phyloP scores from a whole-genome alignment of 2,329 filamentous ascomycete species.

The Colletotrichum sp. region DNA sequence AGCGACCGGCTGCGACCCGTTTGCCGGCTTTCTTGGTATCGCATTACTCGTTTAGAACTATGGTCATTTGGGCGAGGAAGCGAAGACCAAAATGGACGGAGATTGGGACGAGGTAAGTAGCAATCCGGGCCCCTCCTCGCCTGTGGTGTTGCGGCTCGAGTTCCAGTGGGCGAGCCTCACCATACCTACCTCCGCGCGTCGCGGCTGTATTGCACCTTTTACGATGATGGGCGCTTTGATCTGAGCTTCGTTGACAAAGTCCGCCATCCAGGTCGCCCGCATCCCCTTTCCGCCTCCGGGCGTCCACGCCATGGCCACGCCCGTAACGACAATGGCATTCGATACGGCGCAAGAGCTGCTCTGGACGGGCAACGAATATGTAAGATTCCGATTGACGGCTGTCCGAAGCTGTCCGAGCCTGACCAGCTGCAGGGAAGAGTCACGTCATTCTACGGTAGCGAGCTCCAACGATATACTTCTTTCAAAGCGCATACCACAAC shows the following conservation, averaged over 20 bases:
- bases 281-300: constrained; percentile 81
- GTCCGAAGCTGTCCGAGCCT: constrained; percentile 19
- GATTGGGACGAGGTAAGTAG: constrained; percentile 70
- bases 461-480: constrained; percentile 89
- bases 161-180: background rate
- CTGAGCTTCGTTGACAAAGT: constrained; percentile 3
- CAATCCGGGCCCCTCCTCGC: background rate
- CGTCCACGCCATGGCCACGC: constrained; percentile 71
- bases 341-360: constrained; percentile 88
- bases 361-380: constrained; percentile 92
- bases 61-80: constrained; percentile 40
- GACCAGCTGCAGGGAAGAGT: constrained; percentile 73
- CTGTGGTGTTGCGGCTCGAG: background rate
- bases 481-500: constrained; percentile 77
- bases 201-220: background rate
- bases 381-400: constrained; percentile 45
- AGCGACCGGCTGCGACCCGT: background rate
- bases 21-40: background rate
- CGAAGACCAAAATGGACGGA: constrained; percentile 62
- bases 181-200: constrained; percentile 8
- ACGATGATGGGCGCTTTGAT: background rate
- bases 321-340: constrained; percentile 83
- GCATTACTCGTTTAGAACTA: constrained; percentile 23
- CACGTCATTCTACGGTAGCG: constrained; percentile 84
- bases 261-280: constrained; percentile 70